Evolutionary conservation across 176 grass and related monocot species (phyloP).

Genomic region (Oryza glumipatula): DNA sequence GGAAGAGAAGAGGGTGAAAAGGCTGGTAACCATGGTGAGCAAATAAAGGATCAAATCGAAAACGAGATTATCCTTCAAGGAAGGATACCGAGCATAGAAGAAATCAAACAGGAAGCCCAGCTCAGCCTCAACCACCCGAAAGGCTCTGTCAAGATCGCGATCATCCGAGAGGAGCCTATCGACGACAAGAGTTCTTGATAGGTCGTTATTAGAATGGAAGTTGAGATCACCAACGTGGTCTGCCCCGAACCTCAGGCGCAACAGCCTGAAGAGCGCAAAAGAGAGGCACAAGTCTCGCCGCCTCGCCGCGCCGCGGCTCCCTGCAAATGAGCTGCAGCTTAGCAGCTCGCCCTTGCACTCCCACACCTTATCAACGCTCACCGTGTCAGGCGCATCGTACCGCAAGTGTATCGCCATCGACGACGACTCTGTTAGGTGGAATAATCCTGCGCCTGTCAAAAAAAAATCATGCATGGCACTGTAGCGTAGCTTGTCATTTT

Average conservation of each 20-base stretch:
- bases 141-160: neutral
- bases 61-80: neutral
- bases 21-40: neutral
- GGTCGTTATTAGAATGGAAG: neutral
- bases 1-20: neutral
- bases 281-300: constrained; percentile 17
- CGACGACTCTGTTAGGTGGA: no score
- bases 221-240: neutral
- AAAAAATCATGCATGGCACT: no score
- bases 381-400: neutral
- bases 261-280: constrained; percentile 31
- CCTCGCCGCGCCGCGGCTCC: no score
- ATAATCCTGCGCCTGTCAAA: no score
- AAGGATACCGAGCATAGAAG: constrained; percentile 29
- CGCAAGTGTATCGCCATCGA: neutral
- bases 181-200: neutral
- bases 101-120: constrained; percentile 31
- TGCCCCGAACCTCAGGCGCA: neutral
- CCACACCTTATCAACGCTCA: neutral
- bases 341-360: no score
- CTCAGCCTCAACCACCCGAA: constrained; percentile 13
- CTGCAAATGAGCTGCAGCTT: no score
- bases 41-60: neutral
- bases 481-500: no score
- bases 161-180: constrained; percentile 16